Percentiles rank a stretch among this genome's conserved stretches.
Evolutionary conservation across 768 basidiomycete genomes (phyloP).

Genomic region (Tricholoma terreum): DNA sequence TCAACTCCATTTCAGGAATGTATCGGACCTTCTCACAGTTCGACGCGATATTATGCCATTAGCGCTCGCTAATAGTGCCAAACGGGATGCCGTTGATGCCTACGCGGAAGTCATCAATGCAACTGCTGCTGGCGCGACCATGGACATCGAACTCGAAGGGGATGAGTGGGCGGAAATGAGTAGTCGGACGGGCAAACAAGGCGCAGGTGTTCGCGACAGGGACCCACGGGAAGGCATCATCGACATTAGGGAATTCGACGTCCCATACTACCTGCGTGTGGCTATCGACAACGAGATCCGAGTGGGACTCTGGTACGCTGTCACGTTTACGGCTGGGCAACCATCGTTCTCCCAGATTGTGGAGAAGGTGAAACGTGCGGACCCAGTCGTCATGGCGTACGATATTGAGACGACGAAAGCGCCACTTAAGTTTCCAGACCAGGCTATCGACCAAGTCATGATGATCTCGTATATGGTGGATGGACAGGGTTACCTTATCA

Average conservation of each 20-base stretch:
- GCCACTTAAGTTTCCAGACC: slow-evolving; percentile 99
- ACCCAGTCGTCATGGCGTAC: slow-evolving; percentile 97
- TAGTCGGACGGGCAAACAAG: slow-evolving; percentile 31
- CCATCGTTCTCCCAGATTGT: slow-evolving; percentile 67
- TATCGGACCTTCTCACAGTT: slow-evolving; percentile 86
- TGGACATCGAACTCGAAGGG: slow-evolving; percentile 68
- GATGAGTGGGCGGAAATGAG: slow-evolving; percentile 50
- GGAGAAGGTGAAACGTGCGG: slow-evolving; percentile 95
- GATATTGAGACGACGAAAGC: slow-evolving; percentile 99
- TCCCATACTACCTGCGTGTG: slow-evolving; percentile 97
- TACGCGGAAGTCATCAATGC: slow-evolving; percentile 94
- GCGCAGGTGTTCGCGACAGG: slow-evolving; percentile 45
- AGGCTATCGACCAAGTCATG: slow-evolving; percentile 96
- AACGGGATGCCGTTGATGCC: slow-evolving; percentile 92
- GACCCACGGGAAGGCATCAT: slow-evolving; percentile 92
- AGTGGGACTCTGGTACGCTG: slow-evolving; percentile 95
- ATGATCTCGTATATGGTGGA: slow-evolving; percentile 99
- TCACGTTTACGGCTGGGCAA: slow-evolving; percentile 79
- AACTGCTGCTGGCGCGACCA: slow-evolving; percentile 64
- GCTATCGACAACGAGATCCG: slow-evolving; percentile 98
- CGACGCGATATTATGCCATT: slow-evolving; percentile 87
- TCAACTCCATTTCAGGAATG: slow-evolving; percentile 87
- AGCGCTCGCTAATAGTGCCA: slow-evolving; percentile 85
- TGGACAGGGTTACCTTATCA: slow-evolving; percentile 95
- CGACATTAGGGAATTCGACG: slow-evolving; percentile 94